Evolutionary conservation across 495 filamentous ascomycete genomes (phyloP), one percentile per base, ranked within the genome.

Genomic region (Entonaema liquescens): DNA sequence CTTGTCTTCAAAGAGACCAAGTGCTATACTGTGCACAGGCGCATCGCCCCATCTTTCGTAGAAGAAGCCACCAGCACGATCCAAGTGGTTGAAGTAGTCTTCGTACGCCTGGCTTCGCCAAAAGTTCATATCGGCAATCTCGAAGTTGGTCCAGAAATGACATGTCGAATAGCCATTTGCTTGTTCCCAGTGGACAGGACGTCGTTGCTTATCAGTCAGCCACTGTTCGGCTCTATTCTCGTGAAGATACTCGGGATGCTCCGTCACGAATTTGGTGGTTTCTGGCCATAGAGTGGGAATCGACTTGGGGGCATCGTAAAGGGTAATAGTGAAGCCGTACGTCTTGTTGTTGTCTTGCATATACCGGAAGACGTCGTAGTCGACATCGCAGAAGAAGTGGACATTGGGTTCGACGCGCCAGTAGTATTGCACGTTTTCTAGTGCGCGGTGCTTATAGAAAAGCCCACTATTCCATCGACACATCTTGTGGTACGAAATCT

Each of bases 81-180:
- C 96, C 33, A 99, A 83, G 77, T 98, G 93, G 78, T 97, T 90
- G 81, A 99, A 99, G 78, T 98, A 99, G 58, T 93, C 92, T 77
- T 95, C 91, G 78, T 99, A 99, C 56, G 87, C 85, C 78, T 94
- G 88, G 72, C 93, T 91, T 11, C 96, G 86, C 93, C 94, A 99
- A 83, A 99, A 98, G 67, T 86, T 88, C 88, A 99, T 89, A 77
- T 97, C 94, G 35, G 89, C 96, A 72, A 99, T 96, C 81, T 99
- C 96, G 75, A 99, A 99, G 81, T 99, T 99, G 65, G 89, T 93
- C 96, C 96, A 99, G 84, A 99, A 99, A 81, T 99, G 96, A 79
- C 96, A 99, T n/a, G 96, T 99, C 11, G 92, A 95, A 84, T 98
- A 99, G 38, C 95, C 95, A 65, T 95, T 89, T 31, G 93, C 94